Evolutionary conservation across 495 filamentous ascomycete genomes (phyloP), one percentile per base, ranked within the genome.

Genomic region (Penicillium salamii): DNA sequence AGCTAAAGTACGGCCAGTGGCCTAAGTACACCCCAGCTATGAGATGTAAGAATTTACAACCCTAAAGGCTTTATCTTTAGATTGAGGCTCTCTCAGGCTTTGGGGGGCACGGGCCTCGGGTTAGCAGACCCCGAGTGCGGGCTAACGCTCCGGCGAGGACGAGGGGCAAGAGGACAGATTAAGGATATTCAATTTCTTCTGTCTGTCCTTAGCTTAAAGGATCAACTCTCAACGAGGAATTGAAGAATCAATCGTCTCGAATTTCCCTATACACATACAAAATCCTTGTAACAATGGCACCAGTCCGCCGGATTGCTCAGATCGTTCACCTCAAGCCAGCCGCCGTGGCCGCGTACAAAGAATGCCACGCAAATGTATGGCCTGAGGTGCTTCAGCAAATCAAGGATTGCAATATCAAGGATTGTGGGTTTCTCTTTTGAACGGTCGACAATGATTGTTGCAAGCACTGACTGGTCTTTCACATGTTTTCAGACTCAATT

Each of bases 371-470:
- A 3, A 75, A 76, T 9, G 85, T 88, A 1, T 90, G 87, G 87
- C 86, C 85, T 1, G 84, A 87, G 53, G 84, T 90, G 2, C 64
- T 88, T 43, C 72, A 80, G 63, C 82, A 87, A 65, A 88, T 91
- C 58, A 79, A 80, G 57, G 79, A 83, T 35, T 87, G 80, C 62
- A 84, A 85, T 55, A 90, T 91, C 48, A 65, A 68, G 32, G 87
- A 90, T 56, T 89, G 85, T 87, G 71, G 14, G 51, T 32, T 11
- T 12, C 12, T 3, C 12, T 3, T 40, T 3, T 26, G 3, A 13
- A 13, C 4, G 9, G 12, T 13, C 7, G 18, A 23, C 24, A n/a
- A 32, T 17, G n/a, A 29, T 13, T 13, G 8, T 28, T 8, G 8
- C 11, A n/a, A 12, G 4, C 17, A 24, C 26, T 41, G 9, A 49